These are phyloP conservation scores for Macadamia integrifolia DNA, from an alignment of 164 flowering plant genomes.

Conservation along the genomic window DNA sequence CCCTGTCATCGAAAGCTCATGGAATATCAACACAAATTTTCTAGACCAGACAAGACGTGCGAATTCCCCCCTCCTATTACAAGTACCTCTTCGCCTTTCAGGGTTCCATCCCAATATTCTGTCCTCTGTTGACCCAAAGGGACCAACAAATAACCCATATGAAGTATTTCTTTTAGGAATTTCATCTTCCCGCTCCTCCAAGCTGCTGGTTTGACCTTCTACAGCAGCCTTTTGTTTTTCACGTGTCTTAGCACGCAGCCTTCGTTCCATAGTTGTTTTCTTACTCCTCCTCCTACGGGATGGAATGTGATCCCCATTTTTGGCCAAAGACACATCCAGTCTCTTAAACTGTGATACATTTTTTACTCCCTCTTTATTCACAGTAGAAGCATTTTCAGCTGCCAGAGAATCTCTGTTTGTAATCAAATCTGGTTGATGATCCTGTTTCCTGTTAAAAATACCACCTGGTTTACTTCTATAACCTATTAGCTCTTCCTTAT, in stretches of 20 bases:
- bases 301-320: conserved; percentile 28
- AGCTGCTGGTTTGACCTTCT: conserved; percentile 20
- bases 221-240: conserved; percentile 31
- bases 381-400: conserved; percentile 21
- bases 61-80: conserved; percentile 81
- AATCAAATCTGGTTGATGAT: conserved; percentile 10
- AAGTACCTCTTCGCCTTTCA: conserved; percentile 81
- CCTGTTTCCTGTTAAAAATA: conserved; percentile 15
- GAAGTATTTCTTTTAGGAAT: conserved; percentile 62
- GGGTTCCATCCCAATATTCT: conserved; percentile 85
- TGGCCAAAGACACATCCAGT: conserved; percentile 31
- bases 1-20: conserved; percentile 95
- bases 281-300: conserved; percentile 38
- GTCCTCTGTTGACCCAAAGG: conserved; percentile 77
- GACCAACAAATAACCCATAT: conserved; percentile 88
- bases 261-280: conserved; percentile 28
- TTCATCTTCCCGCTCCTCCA: conserved; percentile 52
- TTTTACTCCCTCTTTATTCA: conserved; percentile 13
- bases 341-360: conserved; percentile 12
- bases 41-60: conserved; percentile 93
- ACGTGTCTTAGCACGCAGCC: conserved; percentile 35
- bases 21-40: conserved; percentile 80
- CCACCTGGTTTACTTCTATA: conserved; percentile 36
- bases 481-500: conserved; percentile 48
- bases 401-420: conserved; percentile 17